Evolutionary conservation across 2,329 filamentous ascomycete species (phyloP), one percentile per base, ranked within the genome.

Genomic region (Cercospora sp.): DNA sequence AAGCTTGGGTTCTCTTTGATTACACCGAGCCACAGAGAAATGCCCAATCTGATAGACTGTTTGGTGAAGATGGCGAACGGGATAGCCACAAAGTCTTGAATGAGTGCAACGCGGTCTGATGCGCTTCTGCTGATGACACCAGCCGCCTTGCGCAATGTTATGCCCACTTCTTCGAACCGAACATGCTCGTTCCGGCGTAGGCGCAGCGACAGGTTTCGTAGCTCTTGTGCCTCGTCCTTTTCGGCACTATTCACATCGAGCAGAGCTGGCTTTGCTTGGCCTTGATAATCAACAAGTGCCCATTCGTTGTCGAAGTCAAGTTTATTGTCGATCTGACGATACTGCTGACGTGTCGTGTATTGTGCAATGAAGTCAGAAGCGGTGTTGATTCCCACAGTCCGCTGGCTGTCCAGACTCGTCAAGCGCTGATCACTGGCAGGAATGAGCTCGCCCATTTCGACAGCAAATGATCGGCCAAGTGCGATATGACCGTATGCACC

Each of bases 331-430:
- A 93, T 89, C 76, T 94, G 94, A 66, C 94, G 89, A 79, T 99
- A 99, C 76, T 97, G 94, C 78, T 99, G 96, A 42, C 95, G 91
- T 28, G 93, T 96, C 3, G 94, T 98, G 78, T 99, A 99, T 77
- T 99, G 94, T 1, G 95, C 93, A 76, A 99, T 89, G 75, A 99
- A 97, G 78, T 98, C 94, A 2, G 95, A 98, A 0, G 92, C 93
- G 10, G 94, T 93, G 78, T 98, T 97, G 78, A 97, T 90, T 70
- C 88, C 88, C 64, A 88, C 88, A 59, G 90, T 88, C 18, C 90
- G 89, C 70, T 91, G 86, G 40, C 86, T 86, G 72, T 96, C 92
- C 60, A 99, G 89, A 6, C 92, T 94, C 73, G 87, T 89, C 51
- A 99, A 85, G 70, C 93, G 88, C 76, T 96, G 93, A 77, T 99